phyloP scores from a whole-genome alignment of 495 filamentous ascomycete genomes.

The Xylaria palmicola region DNA sequence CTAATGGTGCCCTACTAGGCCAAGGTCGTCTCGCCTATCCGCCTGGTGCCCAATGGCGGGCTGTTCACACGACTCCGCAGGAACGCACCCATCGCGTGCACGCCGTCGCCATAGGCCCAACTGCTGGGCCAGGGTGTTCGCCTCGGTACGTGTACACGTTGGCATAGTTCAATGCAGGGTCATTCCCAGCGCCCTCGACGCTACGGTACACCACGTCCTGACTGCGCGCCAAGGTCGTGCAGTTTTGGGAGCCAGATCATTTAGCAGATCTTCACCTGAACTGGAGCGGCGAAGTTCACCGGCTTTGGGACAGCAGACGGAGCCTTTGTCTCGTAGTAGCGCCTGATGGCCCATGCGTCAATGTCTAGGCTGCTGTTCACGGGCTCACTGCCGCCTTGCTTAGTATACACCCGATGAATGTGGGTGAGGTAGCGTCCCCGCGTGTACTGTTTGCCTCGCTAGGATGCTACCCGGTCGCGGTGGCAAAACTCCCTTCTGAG shows the following conservation, averaged over 20 bases:
- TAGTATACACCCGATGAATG: slow-evolving; percentile 3
- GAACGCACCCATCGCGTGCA: neutral
- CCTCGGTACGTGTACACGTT: slow-evolving; percentile 18
- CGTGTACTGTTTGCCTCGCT: slow-evolving; percentile 10
- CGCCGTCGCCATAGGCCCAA: slow-evolving; percentile 8
- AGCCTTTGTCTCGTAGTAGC: slow-evolving; percentile 7
- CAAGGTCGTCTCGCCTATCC: slow-evolving; percentile 13
- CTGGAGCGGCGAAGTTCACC: slow-evolving; percentile 16
- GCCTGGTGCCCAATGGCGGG: slow-evolving; percentile 20
- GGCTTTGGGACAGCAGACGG: slow-evolving; percentile 11
- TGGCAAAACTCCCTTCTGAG: slow-evolving; percentile 4
- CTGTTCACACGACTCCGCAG: slow-evolving; percentile 4
- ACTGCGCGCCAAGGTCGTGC: no score
- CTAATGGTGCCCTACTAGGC: slow-evolving; percentile 35
- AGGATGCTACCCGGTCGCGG: slow-evolving; percentile 11
- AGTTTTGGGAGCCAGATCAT: slow-evolving; percentile 19
- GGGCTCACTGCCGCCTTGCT: neutral
- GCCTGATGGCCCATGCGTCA: slow-evolving; percentile 7
- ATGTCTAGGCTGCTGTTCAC: slow-evolving; percentile 1
- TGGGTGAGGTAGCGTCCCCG: slow-evolving; percentile 13
- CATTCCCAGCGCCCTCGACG: slow-evolving; percentile 6
- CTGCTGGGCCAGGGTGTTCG: neutral
- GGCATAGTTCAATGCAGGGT: slow-evolving; percentile 19
- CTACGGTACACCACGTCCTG: neutral
- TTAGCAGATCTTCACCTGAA: slow-evolving; percentile 19